Evolutionary conservation across 2,329 filamentous ascomycete genomes (phyloP).

Genomic region (Colletotrichum sp.): DNA sequence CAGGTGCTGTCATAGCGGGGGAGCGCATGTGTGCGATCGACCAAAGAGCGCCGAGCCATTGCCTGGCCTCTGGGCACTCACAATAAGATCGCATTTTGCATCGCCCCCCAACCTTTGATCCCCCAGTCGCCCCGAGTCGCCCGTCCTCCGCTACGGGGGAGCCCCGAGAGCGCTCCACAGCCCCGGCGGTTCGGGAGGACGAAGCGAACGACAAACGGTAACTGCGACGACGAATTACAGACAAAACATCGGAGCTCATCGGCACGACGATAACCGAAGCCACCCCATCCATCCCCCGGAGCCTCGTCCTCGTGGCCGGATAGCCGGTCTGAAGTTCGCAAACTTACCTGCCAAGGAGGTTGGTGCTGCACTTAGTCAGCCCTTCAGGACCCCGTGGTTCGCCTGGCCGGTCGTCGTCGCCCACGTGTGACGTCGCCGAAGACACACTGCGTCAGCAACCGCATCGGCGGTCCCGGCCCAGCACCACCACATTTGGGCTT

Average conservation of each 20-base stretch:
- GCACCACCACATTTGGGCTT: neutral
- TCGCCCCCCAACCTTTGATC: neutral
- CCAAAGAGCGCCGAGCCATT: neutral
- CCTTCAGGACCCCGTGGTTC: neutral
- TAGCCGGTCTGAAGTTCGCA: neutral
- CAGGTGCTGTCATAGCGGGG: slow-evolving; percentile 17
- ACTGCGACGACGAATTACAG: neutral
- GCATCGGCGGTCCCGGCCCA: slow-evolving; percentile 10
- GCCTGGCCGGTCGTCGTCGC: neutral
- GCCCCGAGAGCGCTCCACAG: neutral
- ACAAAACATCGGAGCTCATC: neutral
- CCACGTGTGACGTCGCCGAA: slow-evolving; percentile 19
- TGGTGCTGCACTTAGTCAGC: slow-evolving; percentile 4
- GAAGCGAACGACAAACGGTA: neutral
- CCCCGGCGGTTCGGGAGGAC: neutral
- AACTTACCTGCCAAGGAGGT: neutral
- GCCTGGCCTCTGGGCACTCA: neutral
- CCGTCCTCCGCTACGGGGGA: neutral
- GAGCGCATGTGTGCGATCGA: neutral
- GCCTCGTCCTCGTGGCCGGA: neutral
- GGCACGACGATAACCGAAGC: neutral
- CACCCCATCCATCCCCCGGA: neutral
- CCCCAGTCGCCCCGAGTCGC: neutral
- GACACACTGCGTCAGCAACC: slow-evolving; percentile 17
- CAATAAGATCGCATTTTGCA: neutral